Conservation (phyloP, 2,329 filamentous ascomycete genomes). For the Neofusicoccum parvum region DNA sequence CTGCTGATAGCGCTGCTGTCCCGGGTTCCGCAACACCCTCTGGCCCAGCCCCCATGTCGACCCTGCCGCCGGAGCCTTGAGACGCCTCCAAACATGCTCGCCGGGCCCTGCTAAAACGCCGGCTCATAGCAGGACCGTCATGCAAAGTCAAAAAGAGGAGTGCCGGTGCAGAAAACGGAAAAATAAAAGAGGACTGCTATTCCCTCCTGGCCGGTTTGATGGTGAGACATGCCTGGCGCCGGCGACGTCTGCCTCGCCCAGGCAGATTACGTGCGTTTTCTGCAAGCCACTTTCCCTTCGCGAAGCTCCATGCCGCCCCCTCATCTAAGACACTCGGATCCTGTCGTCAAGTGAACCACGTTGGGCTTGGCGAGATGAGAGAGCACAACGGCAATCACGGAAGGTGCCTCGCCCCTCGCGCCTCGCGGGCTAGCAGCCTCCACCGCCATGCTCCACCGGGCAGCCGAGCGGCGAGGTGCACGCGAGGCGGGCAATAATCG, state of each 20-base stretch:
- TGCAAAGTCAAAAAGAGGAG: constrained; percentile 8
- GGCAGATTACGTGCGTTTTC: constrained; percentile 18
- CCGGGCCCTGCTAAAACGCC: constrained; percentile 8
- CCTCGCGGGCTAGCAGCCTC: not conserved
- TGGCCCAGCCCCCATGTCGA: no score
- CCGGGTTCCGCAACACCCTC: not conserved
- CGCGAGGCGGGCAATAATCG: constrained; percentile 13
- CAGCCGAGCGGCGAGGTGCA: not conserved
- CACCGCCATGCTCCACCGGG: not conserved
- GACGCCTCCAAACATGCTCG: constrained; percentile 5
- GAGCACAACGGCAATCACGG: not conserved
- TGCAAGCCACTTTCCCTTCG: constrained; percentile 5
- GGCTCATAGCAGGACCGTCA: constrained; percentile 5
- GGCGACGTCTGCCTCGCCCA: not conserved
- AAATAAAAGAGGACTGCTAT: constrained; percentile 15
- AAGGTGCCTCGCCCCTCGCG: not conserved
- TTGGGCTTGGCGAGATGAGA: constrained; percentile 5
- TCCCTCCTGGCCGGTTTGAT: constrained; percentile 7
- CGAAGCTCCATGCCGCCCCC: not conserved
- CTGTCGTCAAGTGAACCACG: not conserved
- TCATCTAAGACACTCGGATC: constrained; percentile 5
- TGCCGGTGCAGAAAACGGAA: constrained; percentile 16
- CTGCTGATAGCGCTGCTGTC: not conserved
- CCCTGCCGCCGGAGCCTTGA: not conserved
- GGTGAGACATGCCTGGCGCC: constrained; percentile 11